Base-by-base conservation (phyloP, 495 filamentous ascomycete genomes). In the Pseudomonodictys pantanalensis region DNA sequence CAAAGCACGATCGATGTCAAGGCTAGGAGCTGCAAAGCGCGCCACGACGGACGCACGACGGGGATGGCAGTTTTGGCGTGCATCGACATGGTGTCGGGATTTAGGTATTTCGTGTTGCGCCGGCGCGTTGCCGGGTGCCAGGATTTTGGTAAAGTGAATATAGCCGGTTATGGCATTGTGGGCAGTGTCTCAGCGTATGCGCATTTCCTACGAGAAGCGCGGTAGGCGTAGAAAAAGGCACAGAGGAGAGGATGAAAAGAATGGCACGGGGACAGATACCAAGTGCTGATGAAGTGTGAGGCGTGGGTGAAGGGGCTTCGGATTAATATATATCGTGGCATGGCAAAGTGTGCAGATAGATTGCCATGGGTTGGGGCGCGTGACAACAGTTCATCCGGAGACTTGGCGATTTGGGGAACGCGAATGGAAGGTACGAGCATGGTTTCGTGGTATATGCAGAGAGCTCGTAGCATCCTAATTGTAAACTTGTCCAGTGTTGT, bases 21-120 rank as follows among this genome's bases (percentile, higher is more conserved):
- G 12, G 50, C 26, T 15, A 62, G 38, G 15, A 56, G 18, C 43
- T 62, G 50, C 41, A 62, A 44, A 1, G 51, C 43, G 12, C 58
- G 58, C 58, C 58, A 62, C 18, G 50, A 55, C 3, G 58, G 51
- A 12, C 18, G 28, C 0, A 39, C 17, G 43, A 17, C 38, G 17
- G 38, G 8, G 28, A 33, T 38, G 41, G 51, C 15, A 24, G 29
- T 32, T 30, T 7, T 26, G 9, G 20, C 42, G 42, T 8, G n/a
- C 3, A 5, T 25, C 4, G 46, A 28, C 32, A 17, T 15, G 3
- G 47, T 33, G 3, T 52, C 3, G 2, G 25, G 24, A 30, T 29
- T 29, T 23, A 50, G 3, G 28, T 23, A 18, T 17, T 10, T 18
- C 18, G 4, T 7, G 24, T 2, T 3, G 24, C 6, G 5, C 3